Evolutionary conservation across 177 flowering plant genomes (phyloP).

Genomic region (Telopea speciosissima): DNA sequence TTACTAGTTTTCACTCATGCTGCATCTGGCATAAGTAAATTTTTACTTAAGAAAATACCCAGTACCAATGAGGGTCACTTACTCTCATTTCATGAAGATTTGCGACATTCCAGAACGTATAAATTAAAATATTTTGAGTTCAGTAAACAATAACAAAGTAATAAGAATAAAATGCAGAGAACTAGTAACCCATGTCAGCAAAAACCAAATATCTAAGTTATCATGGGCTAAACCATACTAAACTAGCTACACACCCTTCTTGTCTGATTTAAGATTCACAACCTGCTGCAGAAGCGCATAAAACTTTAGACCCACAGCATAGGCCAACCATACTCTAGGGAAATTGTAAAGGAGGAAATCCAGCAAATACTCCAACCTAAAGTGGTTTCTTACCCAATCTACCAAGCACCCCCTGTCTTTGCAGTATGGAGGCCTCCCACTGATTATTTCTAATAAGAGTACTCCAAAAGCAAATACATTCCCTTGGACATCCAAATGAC

Average conservation of each 20-base stretch:
- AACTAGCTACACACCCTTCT: neutral
- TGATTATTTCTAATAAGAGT: conserved; percentile 74
- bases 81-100: neutral
- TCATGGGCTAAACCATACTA: neutral
- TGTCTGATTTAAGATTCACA: no score
- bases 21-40: neutral
- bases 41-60: neutral
- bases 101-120: neutral
- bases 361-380: neutral
- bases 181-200: neutral
- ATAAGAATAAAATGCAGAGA: no score
- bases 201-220: neutral
- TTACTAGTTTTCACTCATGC: neutral
- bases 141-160: neutral
- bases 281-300: no score
- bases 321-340: neutral
- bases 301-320: neutral
- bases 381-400: conserved; percentile 65
- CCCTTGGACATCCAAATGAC: conserved; percentile 61
- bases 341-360: neutral
- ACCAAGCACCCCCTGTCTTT: conserved; percentile 74
- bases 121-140: neutral
- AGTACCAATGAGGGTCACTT: neutral
- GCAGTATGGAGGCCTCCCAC: conserved; percentile 74
- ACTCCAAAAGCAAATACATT: conserved; percentile 75